Evolutionary conservation across 2,329 filamentous ascomycete species (phyloP), one percentile per base, ranked within the genome.

Genomic region (Colletotrichum incanum): DNA sequence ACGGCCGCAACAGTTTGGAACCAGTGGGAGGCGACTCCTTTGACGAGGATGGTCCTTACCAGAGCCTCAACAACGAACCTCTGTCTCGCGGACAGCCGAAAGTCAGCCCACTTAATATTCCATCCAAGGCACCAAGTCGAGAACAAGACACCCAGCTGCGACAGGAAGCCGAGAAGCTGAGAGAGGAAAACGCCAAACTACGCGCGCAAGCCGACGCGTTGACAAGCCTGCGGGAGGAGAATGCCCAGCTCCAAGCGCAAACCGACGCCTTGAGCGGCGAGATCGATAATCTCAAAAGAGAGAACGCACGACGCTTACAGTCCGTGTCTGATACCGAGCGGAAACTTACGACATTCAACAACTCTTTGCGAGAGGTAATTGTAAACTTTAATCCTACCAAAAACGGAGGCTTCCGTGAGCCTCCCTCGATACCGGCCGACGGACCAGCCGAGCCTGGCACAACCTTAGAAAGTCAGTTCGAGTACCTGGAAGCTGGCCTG

Each of bases 1-100:
- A 91, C 76, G 88, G 88, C 61, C 86, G 89, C 62, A 88, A 89
- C 72, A 91, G 90, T 76, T 78, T 90, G 73, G 89, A 90, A 43
- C 84, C 86, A 23, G 79, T 85, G 1, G 84, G 84, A 49, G 88
- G 90, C 20, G 87, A 90, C 8, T 83, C 90, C 70, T 95, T 97
- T 76, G 93, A 97, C 77, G 93, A 96, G 75, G 87, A 91, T 70
- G 93, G 91, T 78, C 84, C 94, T 9, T 96, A 95, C 78, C 91
- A 94, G 75, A 88, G 90, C 71, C 80, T 92, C n/a, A 34, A 47
- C 18, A 39, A 59, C 23, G 45, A 28, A 26, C 26, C 37, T 41
- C 37, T 67, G 74, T 86, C 84, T 71, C 74, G 60, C 76, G 79
- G 69, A n/a, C 67, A 60, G 28, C 77, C 78, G 41, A 82, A 80